Evolutionary conservation across 208 protist genomes (phyloP).

Genomic region (Trichomonas tenax): DNA sequence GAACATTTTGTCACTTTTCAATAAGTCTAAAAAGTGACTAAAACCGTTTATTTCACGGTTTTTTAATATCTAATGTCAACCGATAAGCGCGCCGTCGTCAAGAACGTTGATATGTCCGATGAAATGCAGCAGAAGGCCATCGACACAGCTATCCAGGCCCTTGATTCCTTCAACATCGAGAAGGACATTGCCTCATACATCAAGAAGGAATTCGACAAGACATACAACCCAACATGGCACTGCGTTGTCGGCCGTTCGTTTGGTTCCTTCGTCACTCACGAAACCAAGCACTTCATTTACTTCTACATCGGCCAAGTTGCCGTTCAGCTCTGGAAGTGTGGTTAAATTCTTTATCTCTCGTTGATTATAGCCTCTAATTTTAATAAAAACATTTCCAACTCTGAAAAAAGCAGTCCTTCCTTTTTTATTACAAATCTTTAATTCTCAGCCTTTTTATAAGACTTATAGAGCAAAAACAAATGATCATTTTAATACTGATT

Average conservation of each 20-base stretch:
- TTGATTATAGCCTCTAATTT: not conserved
- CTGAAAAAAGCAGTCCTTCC: not conserved
- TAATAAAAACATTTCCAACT: not conserved
- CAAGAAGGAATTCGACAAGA: constrained; percentile 98
- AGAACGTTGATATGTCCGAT: constrained; percentile 63
- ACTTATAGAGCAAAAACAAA: too few species aligned
- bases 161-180: constrained; percentile 97
- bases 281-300: constrained; percentile 97
- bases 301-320: constrained; percentile 98
- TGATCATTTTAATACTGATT: too few species aligned
- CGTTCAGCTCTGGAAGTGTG: constrained; percentile 91
- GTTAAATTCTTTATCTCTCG: constrained; percentile 49
- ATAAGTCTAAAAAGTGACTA: not conserved
- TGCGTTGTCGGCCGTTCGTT: constrained; percentile 99
- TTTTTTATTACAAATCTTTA: too few species aligned
- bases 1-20: not conserved
- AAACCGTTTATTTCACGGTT: not conserved
- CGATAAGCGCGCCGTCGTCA: constrained; percentile 44
- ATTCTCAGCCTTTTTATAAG: too few species aligned
- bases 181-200: constrained; percentile 99
- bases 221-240: constrained; percentile 98
- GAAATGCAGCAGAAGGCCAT: constrained; percentile 86
- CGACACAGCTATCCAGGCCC: constrained; percentile 68
- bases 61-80: not conserved
- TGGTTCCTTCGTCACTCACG: constrained; percentile 98